Conservation (phyloP, 495 filamentous ascomycete genomes). For the Hypoxylon rickii region DNA sequence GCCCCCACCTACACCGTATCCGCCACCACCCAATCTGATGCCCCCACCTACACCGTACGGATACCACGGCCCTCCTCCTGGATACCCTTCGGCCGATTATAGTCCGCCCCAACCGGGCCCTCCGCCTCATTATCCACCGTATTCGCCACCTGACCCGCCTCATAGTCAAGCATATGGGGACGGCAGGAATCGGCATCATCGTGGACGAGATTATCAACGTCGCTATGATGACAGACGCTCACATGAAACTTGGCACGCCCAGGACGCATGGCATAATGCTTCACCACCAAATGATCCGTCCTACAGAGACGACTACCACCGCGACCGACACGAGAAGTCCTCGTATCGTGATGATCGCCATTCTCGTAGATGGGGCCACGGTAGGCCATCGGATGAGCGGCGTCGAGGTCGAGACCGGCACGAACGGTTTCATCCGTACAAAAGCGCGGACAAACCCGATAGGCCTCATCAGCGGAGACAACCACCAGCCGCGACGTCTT, state of each 20-base stretch:
- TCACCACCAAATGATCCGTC: slow-evolving; percentile 7
- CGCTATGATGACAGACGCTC: slow-evolving; percentile 27
- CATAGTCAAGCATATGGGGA: slow-evolving; percentile 20
- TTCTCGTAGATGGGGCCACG: slow-evolving; percentile 20
- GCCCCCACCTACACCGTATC: slow-evolving; percentile 26
- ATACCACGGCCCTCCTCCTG: slow-evolving; percentile 40
- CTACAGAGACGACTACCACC: slow-evolving; percentile 22
- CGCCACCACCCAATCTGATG: slow-evolving; percentile 25
- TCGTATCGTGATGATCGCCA: slow-evolving; percentile 25
- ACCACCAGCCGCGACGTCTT: slow-evolving; percentile 9
- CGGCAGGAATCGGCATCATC: slow-evolving; percentile 23
- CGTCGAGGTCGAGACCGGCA: slow-evolving; percentile 30
- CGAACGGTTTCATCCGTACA: slow-evolving; percentile 27
- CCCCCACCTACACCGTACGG: slow-evolving; percentile 27
- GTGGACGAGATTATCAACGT: slow-evolving; percentile 21
- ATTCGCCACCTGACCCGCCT: slow-evolving; percentile 18
- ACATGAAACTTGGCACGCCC: slow-evolving; percentile 18
- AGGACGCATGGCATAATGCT: slow-evolving; percentile 20
- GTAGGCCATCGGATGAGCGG: slow-evolving; percentile 17
- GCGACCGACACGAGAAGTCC: slow-evolving; percentile 13
- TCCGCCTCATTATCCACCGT: slow-evolving; percentile 18
- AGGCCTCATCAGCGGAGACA: slow-evolving; percentile 22
- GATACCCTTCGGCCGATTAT: slow-evolving; percentile 38
- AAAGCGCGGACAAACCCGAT: slow-evolving; percentile 28
- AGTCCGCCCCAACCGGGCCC: slow-evolving; percentile 21